A percentile compares a stretch with the other conserved stretches of the same genome.
phyloP scores from a whole-genome alignment of 169 alveolate genomes.

The Amoebophrya sp. region DNA sequence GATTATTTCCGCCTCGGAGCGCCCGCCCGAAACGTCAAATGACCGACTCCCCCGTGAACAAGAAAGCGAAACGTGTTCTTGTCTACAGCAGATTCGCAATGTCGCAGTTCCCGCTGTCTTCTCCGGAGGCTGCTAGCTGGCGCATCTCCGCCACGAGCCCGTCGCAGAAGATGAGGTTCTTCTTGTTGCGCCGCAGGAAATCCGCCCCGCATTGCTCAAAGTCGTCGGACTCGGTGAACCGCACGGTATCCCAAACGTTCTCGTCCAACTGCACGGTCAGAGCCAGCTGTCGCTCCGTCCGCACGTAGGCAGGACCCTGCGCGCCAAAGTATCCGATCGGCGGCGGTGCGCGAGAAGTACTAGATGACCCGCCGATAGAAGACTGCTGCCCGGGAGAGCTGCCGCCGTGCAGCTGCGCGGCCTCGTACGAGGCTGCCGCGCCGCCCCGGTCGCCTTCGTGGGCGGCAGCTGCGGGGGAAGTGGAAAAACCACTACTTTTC shows the following conservation, averaged over 20 bases:
- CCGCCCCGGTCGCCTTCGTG: neutral
- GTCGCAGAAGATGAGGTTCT: neutral
- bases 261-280: constrained; percentile 6
- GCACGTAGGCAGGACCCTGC: neutral
- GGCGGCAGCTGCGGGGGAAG: neutral
- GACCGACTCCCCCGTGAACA: no score
- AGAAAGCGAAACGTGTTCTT: no score
- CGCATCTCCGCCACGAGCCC: constrained; percentile 1
- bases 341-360: neutral
- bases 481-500: no score
- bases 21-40: no score
- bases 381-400: neutral
- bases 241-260: neutral
- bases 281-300: neutral
- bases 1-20: no score
- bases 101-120: neutral
- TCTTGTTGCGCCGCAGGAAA: neutral
- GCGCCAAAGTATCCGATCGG: neutral
- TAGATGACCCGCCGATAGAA: neutral
- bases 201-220: neutral
- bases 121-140: neutral
- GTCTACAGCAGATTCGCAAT: neutral
- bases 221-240: neutral
- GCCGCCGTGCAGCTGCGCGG: neutral
- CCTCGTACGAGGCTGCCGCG: neutral